Base-by-base conservation (phyloP, 1,284 basidiomycete species). In the Ceratobasidium sp. region DNA sequence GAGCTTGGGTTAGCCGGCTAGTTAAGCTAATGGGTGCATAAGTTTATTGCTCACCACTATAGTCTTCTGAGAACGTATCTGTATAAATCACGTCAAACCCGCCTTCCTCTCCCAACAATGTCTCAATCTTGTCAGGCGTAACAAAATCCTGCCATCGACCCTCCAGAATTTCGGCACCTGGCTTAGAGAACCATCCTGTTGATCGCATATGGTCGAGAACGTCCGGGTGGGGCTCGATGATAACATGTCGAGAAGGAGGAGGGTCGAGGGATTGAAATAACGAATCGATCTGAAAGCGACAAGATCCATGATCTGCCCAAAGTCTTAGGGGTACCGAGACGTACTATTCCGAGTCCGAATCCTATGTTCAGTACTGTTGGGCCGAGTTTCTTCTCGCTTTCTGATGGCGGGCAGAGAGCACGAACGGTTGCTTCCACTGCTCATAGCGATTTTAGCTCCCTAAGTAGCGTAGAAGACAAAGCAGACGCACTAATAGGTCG, bases 141-240 rank as follows among this genome's bases (percentile, higher is more conserved):
- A 95, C 84, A 82, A 92, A 92, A 81, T 97, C 94, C 86, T 98
- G 96, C 96, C 96, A 98, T 83, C 92, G 92, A 0, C 96, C 95
- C 84, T 96, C 92, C 23, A 97, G 86, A 73, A 97, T 91, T 62
- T 86, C 89, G 33, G 98, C 94, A n/a, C 91, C 91, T 0, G 90
- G 88, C 81, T 91, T 92, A 52, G 91, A 88, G 81, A 92, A 90
- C 91, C 97, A 96, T 0, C 96, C 90, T 38, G 84, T 84, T 52
- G 88, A 85, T 74, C 87, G 90, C 92, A 97, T 95, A 83, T 93
- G 90, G 71, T 87, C 85, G 13, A 99, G 87, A 0, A 98, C 97
- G 82, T 98, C 95, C 0, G 94, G 93, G 83, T 99, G 98, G 0
- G 97, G 92, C 85, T 99, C 98, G 80, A 99, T 93, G 81, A 99